Base-by-base conservation (phyloP, 208 protist species). In the Leishmania tarentolae region DNA sequence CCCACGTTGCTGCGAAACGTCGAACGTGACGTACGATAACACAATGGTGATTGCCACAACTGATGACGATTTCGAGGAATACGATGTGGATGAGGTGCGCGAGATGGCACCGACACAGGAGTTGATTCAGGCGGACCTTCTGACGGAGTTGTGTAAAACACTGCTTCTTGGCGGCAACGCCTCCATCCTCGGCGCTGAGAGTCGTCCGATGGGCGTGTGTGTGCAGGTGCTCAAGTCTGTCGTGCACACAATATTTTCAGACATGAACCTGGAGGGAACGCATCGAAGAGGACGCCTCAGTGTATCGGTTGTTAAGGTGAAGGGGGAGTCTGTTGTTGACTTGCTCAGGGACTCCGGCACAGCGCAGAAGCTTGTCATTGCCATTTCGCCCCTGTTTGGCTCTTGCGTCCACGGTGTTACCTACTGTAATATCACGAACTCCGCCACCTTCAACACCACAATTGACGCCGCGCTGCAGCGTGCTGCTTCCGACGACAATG, bases 341-440 rank as follows among this genome's bases (percentile, higher is more conserved):
- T 75, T 94, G 15, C 84, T 96, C 37, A 65, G 69, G 46, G 84
- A 82, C 50, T 70, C 47, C 19, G 85, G 81, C 40, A 82, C 83
- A 63, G 79, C 90, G 8, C 81, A 90, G 82, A 94, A 93, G 78
- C 87, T 96, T 9, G 88, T 95, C 37, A 90, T 94, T 73, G 91
- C 91, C 74, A 92, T 96, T 57, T 96, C 93, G 46, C 93, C 93
- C 61, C 90, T 95, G 59, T 96, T 94, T 78, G 93, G 93, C 21
- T 90, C 91, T 28, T 96, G 91, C 80, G 87, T 96, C 56, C 88
- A 94, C 78, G 91, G 91, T 68, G 91, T 92, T 35, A 88, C 63
- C 40, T 90, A 90, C 74, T 74, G 83, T 21, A 80, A 80, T 65
- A 83, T 95, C 50, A 42, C 75, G 15, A 86, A 72, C 74, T 75